Evolutionary conservation across 441 rosid species (phyloP), one percentile per base, ranked within the genome.

Genomic region (Aquilaria agallochum): DNA sequence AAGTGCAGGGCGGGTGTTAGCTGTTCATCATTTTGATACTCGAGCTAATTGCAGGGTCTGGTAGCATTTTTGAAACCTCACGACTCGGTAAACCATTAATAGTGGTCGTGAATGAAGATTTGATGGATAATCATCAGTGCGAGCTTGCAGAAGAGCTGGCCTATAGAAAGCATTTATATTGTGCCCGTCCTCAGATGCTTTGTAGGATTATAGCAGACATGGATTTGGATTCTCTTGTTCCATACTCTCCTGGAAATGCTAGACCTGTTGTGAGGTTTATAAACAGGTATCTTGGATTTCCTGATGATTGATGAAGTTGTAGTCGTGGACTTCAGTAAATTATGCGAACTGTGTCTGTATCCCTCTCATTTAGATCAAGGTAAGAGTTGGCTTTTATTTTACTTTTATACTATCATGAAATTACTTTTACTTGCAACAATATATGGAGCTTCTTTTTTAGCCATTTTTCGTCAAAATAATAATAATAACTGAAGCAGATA

Each of bases 81-180:
- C 80, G 62, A 55, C 83, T 81, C 8, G 69, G 80, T 54, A 89
- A 87, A 47, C 96, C 94, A 56, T 76, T 89, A 62, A 83, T 91
- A 42, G 92, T 91, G 36, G 97, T 85, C 53, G 92, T 87, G 50
- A 91, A 91, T 55, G 92, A 91, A 78, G 89, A 87, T 72, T 65
- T 91, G 20, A 91, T 91, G 94, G 96, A 89, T 70, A 89, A 86
- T 82, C 90, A 87, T 74, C 97, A 89, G 53, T 76, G 74, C 55
- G 94, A 89, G 69, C 82, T 91, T n/a, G 94, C 94, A 36, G 92
- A 91, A 72, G 96, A 82, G 50, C 79, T 88, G 46, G 90, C 90
- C 30, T 90, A 84, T 58, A 76, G 82, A 75, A 86, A 82, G 56
- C 89, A 89, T 50, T 76, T 91, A 56, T 91, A 76, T 53, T 86